Evolutionary conservation across 768 basidiomycete genomes (phyloP).

Genomic region (Collybia mongolica): DNA sequence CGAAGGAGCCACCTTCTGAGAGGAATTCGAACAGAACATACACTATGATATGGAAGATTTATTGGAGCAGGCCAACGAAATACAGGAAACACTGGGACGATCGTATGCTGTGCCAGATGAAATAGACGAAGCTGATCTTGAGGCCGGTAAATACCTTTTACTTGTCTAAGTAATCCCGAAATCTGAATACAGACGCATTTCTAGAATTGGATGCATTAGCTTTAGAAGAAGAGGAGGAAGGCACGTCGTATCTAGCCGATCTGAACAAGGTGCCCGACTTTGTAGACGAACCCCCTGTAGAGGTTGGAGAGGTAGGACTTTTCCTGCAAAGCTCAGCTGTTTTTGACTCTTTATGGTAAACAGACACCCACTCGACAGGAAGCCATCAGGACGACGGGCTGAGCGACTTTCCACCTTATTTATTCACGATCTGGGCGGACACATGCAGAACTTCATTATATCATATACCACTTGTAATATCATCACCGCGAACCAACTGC

Average conservation of each 20-base stretch:
- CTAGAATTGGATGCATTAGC: slow-evolving; percentile 91
- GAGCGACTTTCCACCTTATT: slow-evolving; percentile 4
- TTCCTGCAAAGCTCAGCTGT: not conserved
- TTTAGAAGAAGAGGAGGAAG: slow-evolving; percentile 91
- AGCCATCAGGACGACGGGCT: slow-evolving; percentile 55
- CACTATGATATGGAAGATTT: slow-evolving; percentile 99
- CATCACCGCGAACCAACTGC: not conserved
- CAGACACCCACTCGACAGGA: slow-evolving; percentile 47
- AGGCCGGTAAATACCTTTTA: slow-evolving; percentile 70
- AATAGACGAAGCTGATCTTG: slow-evolving; percentile 94
- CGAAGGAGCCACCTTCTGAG: not conserved
- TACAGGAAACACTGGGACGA: slow-evolving; percentile 90
- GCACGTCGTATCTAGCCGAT: slow-evolving; percentile 83
- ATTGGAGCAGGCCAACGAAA: slow-evolving; percentile 95
- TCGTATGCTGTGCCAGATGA: slow-evolving; percentile 98
- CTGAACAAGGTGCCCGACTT: slow-evolving; percentile 90
- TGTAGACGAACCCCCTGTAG: slow-evolving; percentile 83
- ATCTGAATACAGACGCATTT: not conserved
- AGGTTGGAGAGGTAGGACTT: slow-evolving; percentile 54
- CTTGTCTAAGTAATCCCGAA: not conserved
- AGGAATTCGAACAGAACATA: slow-evolving; percentile 57
- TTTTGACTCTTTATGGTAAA: slow-evolving; percentile 5
- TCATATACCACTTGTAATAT: slow-evolving; percentile 16
- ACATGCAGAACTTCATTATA: slow-evolving; percentile 10
- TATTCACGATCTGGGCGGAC: slow-evolving; percentile 8